A percentile compares a stretch with the other conserved stretches of the same genome.
Conservation (phyloP, 1,284 basidiomycete genomes). For the Hemileia vastatrix region DNA sequence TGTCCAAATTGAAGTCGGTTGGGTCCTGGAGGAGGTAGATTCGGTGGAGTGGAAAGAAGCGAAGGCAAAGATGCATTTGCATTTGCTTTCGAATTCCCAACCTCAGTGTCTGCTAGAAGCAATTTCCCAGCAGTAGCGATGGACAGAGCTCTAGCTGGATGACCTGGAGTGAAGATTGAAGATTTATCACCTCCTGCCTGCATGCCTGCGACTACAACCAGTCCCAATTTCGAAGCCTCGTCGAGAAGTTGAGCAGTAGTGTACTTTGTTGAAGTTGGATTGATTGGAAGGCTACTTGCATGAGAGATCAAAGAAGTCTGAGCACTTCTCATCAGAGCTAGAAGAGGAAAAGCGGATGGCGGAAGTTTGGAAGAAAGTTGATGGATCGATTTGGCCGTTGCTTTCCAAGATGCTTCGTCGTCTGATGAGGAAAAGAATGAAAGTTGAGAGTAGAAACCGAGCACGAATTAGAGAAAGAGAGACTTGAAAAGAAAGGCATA, state of each 20-base stretch:
- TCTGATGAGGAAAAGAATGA: conserved; percentile 48
- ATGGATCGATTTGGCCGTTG: conserved; percentile 56
- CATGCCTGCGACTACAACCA: conserved; percentile 55
- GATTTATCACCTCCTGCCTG: too few relatives aligned
- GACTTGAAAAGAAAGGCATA: conserved; percentile 12
- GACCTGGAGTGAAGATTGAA: conserved; percentile 55
- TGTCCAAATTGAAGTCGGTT: conserved; percentile 56
- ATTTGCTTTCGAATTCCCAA: conserved; percentile 2
- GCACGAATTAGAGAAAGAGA: conserved; percentile 3
- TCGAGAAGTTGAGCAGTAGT: conserved; percentile 25
- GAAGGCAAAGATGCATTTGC: conserved; percentile 11
- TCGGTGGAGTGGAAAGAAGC: too few relatives aligned
- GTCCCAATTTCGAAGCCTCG: conserved; percentile 43
- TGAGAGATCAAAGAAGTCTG: conserved; percentile 56
- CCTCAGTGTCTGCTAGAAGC: conserved; percentile 58
- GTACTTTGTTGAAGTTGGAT: conserved; percentile 32
- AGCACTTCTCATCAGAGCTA: conserved; percentile 61
- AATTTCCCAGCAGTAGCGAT: conserved; percentile 71
- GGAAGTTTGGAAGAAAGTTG: conserved; percentile 50
- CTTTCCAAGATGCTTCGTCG: conserved; percentile 51
- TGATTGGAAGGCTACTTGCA: conserved; percentile 49
- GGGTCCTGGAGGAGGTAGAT: conserved; percentile 56
- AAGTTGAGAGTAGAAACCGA: background rate
- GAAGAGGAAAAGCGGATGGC: conserved; percentile 55
- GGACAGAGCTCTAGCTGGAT: conserved; percentile 67